Evolutionary conservation across 495 filamentous ascomycete genomes (phyloP).

Genomic region (Aspergillus ostianus): DNA sequence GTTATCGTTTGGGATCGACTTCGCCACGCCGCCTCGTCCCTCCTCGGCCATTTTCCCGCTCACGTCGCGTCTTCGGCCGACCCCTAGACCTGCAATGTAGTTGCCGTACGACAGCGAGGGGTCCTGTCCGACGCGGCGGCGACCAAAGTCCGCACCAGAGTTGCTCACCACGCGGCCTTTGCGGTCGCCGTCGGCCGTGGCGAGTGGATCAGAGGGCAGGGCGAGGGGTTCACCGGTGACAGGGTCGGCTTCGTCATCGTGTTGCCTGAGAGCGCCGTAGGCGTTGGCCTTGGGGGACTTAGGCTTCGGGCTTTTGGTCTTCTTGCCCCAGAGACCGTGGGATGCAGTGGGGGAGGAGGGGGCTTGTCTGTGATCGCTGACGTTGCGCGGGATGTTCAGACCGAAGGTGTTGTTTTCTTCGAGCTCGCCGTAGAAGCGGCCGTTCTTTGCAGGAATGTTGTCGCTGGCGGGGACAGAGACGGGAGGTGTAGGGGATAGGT

Average conservation of each 20-base stretch:
- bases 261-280: slow-evolving; percentile 39
- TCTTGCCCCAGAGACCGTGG: slow-evolving; percentile 18
- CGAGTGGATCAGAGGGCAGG: slow-evolving; percentile 23
- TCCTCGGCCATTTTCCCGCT: slow-evolving; percentile 87
- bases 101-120: slow-evolving; percentile 53
- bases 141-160: slow-evolving; percentile 48
- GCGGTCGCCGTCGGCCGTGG: slow-evolving; percentile 34
- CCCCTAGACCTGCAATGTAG: slow-evolving; percentile 53
- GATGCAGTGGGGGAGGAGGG: background rate
- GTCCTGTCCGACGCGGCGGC: slow-evolving; percentile 28
- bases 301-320: slow-evolving; percentile 34
- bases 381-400: slow-evolving; percentile 25
- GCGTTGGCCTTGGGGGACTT: slow-evolving; percentile 33
- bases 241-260: slow-evolving; percentile 33
- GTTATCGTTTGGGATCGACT: background rate
- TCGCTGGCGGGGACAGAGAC: slow-evolving; percentile 17
- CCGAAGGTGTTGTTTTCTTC: slow-evolving; percentile 21
- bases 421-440: slow-evolving; percentile 40
- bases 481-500: slow-evolving; percentile 31
- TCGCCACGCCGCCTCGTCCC: slow-evolving; percentile 54
- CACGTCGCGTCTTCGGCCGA: slow-evolving; percentile 60
- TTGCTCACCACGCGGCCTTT: slow-evolving; percentile 54
- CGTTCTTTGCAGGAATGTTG: slow-evolving; percentile 25
- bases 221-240: slow-evolving; percentile 17
- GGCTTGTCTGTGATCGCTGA: slow-evolving; percentile 15